Evolutionary conservation across 2,329 filamentous ascomycete species (phyloP).

Genomic region (Corynespora cassiicola): DNA sequence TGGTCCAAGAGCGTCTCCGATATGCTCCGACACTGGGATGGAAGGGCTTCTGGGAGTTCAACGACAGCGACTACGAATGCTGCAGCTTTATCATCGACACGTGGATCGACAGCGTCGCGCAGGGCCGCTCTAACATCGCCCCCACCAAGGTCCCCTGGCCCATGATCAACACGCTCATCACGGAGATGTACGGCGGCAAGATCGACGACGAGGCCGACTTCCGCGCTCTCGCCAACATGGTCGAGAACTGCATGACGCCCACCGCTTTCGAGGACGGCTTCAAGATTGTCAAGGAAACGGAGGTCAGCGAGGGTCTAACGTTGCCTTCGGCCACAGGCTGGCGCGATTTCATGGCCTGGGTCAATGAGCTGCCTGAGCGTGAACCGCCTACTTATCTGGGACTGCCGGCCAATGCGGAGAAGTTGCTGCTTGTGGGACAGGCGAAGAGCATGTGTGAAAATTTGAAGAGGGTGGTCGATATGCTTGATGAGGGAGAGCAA

Average conservation of each 20-base stretch:
- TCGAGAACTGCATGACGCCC: conserved; percentile 80
- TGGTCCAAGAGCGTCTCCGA: conserved; percentile 90
- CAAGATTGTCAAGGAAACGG: conserved; percentile 73
- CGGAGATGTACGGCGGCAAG: conserved; percentile 97
- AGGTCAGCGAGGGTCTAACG: conserved; percentile 66
- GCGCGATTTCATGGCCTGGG: conserved; percentile 88
- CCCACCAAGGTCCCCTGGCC: conserved; percentile 96
- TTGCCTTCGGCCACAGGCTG: conserved; percentile 83
- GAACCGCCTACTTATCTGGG: conserved; percentile 96
- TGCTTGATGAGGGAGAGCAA: conserved; percentile 94
- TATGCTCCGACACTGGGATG: conserved; percentile 94
- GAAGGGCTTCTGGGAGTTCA: conserved; percentile 99
- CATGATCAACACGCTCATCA: conserved; percentile 87
- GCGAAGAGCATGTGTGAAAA: conserved; percentile 85
- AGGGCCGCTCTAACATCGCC: conserved; percentile 88
- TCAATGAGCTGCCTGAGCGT: conserved; percentile 88
- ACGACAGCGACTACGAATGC: conserved; percentile 99
- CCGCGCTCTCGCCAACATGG: conserved; percentile 72
- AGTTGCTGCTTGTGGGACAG: conserved; percentile 86
- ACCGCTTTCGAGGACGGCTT: conserved; percentile 92
- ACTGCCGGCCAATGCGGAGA: conserved; percentile 94
- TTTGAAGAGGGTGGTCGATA: conserved; percentile 80
- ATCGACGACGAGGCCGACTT: conserved; percentile 93
- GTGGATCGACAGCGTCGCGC: conserved; percentile 85
- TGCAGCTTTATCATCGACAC: conserved; percentile 94